Evolutionary conservation across 805 yeast genomes (phyloP), one percentile per base, ranked within the genome.

Genomic region (Barnettozyma sp.): DNA sequence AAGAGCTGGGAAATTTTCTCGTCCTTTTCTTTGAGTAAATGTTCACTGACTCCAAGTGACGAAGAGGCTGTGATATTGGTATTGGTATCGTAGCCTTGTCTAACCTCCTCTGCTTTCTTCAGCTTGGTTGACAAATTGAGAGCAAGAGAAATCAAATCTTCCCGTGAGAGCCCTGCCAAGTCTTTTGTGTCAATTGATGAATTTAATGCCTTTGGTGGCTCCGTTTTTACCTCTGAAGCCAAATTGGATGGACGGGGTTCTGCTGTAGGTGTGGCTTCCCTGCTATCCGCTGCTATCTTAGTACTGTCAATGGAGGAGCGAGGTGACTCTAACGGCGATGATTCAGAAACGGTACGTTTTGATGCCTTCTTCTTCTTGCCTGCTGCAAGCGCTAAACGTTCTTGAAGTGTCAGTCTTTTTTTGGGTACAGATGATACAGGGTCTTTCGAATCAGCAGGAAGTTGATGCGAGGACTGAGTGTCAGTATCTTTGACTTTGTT

Each of bases 301-400:
- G 33, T 7, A 30, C 30, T 34, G n/a, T 40, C 41, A 9, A 36
- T 21, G 4, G 37, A 34, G 11, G 41, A 17, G 18, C 41, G 20
- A 18, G 41, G 33, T 10, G 36, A 7, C 11, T 31, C 34, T 3
- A 12, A 5, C 13, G 19, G 4, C 19, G 20, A 7, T 9, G 25
- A 12, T 28, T 36, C 36, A 18, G 40, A 36, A 9, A n/a, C 10
- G 6, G 7, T 17, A 13, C 34, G 35, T 15, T 30, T 38, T 4
- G 53, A 45, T 4, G 41, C 20, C n/a, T 38, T 42, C 41, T 51
- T 38, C 42, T 49, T 49, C 46, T 57, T 34, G 25, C 61, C 61
- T 6, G 95, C 86, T 1, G 96, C 96, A 42, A 77, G 58, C 2
- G 92, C 94, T 35, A 88, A 65, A 42, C 97, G 67, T 50, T 88